phyloP scores from a whole-genome alignment of 495 filamentous ascomycete species.

The Penicillium salamii region DNA sequence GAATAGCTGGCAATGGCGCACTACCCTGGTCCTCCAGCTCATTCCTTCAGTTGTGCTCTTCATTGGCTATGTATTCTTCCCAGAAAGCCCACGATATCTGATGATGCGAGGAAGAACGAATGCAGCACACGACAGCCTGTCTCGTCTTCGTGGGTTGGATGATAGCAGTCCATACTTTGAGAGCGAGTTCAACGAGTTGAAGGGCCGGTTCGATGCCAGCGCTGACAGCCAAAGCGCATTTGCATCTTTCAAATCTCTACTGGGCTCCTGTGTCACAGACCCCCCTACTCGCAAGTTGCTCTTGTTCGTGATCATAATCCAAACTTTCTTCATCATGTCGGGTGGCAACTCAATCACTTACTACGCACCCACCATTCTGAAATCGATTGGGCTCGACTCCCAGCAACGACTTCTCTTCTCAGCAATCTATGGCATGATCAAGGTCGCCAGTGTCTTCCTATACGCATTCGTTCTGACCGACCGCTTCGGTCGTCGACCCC shows the following conservation, averaged over 20 bases:
- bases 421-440: slow-evolving; percentile 22
- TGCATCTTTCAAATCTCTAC: slow-evolving; percentile 2
- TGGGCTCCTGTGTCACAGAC: slow-evolving; percentile 42
- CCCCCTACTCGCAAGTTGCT: slow-evolving; percentile 44
- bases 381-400: slow-evolving; percentile 55
- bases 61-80: slow-evolving; percentile 65
- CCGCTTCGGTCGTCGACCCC: slow-evolving; percentile 19
- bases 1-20: slow-evolving; percentile 62
- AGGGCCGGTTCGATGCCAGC: slow-evolving; percentile 59
- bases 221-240: slow-evolving; percentile 28
- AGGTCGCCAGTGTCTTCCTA: slow-evolving; percentile 19
- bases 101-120: slow-evolving; percentile 60
- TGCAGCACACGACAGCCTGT: slow-evolving; percentile 60
- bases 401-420: slow-evolving; percentile 31
- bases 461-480: slow-evolving; percentile 24
- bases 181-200: slow-evolving; percentile 74
- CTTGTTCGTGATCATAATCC: slow-evolving; percentile 61
- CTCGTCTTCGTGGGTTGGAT: slow-evolving; percentile 58
- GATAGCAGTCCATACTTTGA: slow-evolving; percentile 59
- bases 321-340: slow-evolving; percentile 63
- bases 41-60: slow-evolving; percentile 57
- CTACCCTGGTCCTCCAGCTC: slow-evolving; percentile 58
- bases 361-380: slow-evolving; percentile 70
- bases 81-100: slow-evolving; percentile 73
- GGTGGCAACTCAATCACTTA: slow-evolving; percentile 70